phyloP scores from a whole-genome alignment of 306 rosid species.

The Fragaria vesca region DNA sequence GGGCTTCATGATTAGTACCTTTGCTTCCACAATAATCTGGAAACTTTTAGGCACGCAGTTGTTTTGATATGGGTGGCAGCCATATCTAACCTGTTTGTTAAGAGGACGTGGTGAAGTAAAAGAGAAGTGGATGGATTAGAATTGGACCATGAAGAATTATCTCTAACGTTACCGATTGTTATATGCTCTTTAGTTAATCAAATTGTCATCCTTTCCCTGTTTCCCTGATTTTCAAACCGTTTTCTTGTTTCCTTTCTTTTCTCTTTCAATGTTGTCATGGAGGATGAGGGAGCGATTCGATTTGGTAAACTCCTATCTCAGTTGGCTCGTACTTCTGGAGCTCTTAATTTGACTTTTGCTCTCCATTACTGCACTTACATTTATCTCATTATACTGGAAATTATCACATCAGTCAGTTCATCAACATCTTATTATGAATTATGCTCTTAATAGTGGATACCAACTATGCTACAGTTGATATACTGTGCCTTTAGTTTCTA shows the following conservation, averaged over 20 bases:
- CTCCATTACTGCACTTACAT: not conserved
- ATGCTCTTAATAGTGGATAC: not conserved
- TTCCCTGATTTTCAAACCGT: not conserved
- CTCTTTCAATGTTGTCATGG: not conserved
- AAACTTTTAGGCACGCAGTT: not conserved
- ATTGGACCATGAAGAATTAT: not conserved
- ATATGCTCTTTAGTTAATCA: not conserved
- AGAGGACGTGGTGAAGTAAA: not conserved
- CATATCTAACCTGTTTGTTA: not conserved
- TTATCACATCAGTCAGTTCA: not conserved
- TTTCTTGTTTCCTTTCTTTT: not conserved
- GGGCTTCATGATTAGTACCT: not conserved
- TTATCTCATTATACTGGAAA: not conserved
- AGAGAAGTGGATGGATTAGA: not conserved
- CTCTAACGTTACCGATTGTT: not conserved
- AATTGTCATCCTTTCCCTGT: not conserved
- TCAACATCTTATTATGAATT: not conserved
- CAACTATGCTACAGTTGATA: not conserved
- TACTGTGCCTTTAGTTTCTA: not conserved
- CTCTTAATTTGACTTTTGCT: not conserved
- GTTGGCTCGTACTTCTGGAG: not conserved
- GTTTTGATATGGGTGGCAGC: not conserved
- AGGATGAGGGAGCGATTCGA: not conserved
- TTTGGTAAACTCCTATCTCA: not conserved
- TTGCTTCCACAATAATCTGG: not conserved